These are phyloP conservation scores for Phytophthora aleatoria DNA, from an alignment of 352 stramenopile genomes.

Conservation along the genomic window DNA sequence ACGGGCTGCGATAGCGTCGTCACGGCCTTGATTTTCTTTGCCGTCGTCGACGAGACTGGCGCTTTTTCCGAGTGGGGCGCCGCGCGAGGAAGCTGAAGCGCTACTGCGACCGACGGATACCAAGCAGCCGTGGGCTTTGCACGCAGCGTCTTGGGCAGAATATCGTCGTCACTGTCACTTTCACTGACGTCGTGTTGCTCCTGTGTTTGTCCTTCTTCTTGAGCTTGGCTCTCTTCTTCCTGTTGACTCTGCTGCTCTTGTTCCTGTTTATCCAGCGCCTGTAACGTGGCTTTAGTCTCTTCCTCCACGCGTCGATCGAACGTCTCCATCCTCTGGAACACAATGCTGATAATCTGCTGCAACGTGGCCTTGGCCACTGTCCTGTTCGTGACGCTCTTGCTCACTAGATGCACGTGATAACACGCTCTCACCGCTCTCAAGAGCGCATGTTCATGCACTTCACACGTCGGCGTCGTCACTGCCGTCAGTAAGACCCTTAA, in stretches of 20 bases:
- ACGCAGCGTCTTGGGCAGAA: conserved; percentile 10
- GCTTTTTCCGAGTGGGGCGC: neutral
- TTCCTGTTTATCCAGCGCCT: conserved; percentile 50
- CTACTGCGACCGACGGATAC: conserved; percentile 55
- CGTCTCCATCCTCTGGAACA: conserved; percentile 97
- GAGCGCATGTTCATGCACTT: conserved; percentile 93
- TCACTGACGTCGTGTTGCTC: conserved; percentile 23
- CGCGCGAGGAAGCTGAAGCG: conserved; percentile 33
- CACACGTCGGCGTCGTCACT: conserved; percentile 89
- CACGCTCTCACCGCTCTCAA: conserved; percentile 94
- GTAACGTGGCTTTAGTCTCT: conserved; percentile 63
- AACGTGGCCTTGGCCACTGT: conserved; percentile 98
- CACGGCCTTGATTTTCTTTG: conserved; percentile 16
- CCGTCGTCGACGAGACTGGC: neutral
- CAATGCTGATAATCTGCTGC: conserved; percentile 96
- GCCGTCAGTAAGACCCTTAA: conserved; percentile 92
- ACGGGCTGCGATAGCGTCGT: conserved; percentile 37
- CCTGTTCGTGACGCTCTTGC: conserved; percentile 93
- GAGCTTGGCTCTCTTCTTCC: conserved; percentile 3
- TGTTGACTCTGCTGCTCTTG: conserved; percentile 22
- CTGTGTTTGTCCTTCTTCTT: conserved; percentile 22
- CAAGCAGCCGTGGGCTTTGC: conserved; percentile 26
- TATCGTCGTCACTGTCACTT: conserved; percentile 32
- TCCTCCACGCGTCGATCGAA: conserved; percentile 80
- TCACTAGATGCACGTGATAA: conserved; percentile 97